A percentile compares a stretch with the other conserved stretches of the same genome.
These are phyloP conservation scores for Pseudocercospora cruenta DNA, from an alignment of 2,329 filamentous ascomycete species.

Conservation along the genomic window DNA sequence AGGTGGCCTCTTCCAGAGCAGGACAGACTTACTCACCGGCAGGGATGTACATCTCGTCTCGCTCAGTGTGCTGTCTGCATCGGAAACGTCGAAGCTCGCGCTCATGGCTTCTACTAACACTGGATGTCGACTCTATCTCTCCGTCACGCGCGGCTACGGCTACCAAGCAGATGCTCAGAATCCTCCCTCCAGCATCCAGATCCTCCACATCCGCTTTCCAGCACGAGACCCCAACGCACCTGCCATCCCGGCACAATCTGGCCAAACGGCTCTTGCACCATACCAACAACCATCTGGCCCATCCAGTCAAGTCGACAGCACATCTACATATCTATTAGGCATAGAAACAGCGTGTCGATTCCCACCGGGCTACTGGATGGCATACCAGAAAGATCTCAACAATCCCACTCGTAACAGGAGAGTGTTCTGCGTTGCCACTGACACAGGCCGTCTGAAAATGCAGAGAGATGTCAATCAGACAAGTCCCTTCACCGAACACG, in stretches of 20 bases:
- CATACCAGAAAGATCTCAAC: conserved; percentile 63
- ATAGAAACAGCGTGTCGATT: conserved; percentile 57
- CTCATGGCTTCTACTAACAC: conserved; percentile 89
- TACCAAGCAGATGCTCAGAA: conserved; percentile 62
- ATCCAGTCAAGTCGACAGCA: conserved; percentile 36
- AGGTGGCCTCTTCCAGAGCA: conserved; percentile 75
- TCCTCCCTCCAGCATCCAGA: conserved; percentile 91
- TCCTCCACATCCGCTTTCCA: conserved; percentile 95
- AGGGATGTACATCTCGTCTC: conserved; percentile 72
- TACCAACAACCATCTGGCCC: conserved; percentile 25
- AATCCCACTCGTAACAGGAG: conserved; percentile 56
- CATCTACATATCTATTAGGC: conserved; percentile 39
- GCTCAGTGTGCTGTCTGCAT: conserved; percentile 79
- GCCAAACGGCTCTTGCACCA: conserved; percentile 26
- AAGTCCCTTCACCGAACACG: conserved; percentile 74
- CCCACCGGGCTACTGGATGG: conserved; percentile 88
- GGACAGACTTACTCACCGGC: conserved; percentile 70
- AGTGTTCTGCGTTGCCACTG: conserved; percentile 84
- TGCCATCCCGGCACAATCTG: conserved; percentile 20
- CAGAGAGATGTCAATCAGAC: conserved; percentile 43
- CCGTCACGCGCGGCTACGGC: conserved; percentile 77
- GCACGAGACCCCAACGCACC: conserved; percentile 53
- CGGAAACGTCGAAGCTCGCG: conserved; percentile 80
- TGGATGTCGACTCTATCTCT: conserved; percentile 89
- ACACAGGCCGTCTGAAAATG: conserved; percentile 68